Base-by-base conservation (phyloP, 2,329 filamentous ascomycete genomes). In the Westerdykella aurantiaca region DNA sequence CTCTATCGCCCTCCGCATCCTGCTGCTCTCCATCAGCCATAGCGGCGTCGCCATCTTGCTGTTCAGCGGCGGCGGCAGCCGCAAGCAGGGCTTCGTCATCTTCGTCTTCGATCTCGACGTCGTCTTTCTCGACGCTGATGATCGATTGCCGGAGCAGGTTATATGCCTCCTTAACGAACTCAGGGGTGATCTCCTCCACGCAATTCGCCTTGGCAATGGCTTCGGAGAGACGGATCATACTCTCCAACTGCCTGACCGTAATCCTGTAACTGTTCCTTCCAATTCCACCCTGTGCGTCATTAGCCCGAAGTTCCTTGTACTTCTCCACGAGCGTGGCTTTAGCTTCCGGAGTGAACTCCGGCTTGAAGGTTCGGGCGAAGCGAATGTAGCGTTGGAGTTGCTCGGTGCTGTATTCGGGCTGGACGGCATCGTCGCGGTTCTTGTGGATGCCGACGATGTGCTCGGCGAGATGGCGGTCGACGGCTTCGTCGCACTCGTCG, bases 141-240 rank as follows among this genome's bases (percentile, higher is more conserved):
- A 98, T 98, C 67, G 86, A 93, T 69, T 96, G 90, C 34, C 89
- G 78, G 11, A 98, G 79, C 9, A 98, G 78, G 56, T 93, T 88
- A 68, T 85, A 97, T 0, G 91, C 93, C 69, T 98, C 93, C 34
- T 85, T 79, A 13, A 98, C 93, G 69, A 97, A 95, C 0, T 80
- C 79, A 1, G 86, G 78, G 0, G 82, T 83, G 48, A 98, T 86
- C 51, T 96, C 89, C 57, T 91, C 86, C 12, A 95, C 88, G 63
- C 93, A 98, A 64, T 95, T 97, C 46, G 89, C 88, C 70, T 97
- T 97, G 46, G 93, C 93, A 54, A 98, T 96, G n/a, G 93, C 93
- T 69, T 98, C 93, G 43, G 86, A 91, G 44, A 98, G 74, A 51
- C 93, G 88, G 54, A 98, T 97, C 78, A 98, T 83, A 63, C 85